phyloP scores from a whole-genome alignment of 2,329 filamentous ascomycete species.

The Juglanconis sp. region DNA sequence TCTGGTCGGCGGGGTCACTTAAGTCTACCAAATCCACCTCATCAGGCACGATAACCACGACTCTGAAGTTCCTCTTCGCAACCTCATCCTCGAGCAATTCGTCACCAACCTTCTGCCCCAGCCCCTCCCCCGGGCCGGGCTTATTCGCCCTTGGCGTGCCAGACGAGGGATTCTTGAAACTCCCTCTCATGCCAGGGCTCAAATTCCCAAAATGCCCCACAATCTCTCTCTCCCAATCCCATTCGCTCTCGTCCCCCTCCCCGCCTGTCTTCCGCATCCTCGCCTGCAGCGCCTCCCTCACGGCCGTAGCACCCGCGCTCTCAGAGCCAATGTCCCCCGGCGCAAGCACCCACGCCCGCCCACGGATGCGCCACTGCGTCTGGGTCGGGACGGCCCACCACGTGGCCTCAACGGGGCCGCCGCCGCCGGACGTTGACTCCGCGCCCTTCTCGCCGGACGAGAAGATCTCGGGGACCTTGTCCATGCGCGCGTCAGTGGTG shows the following conservation, averaged over 20 bases:
- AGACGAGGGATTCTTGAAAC: constrained; percentile 70
- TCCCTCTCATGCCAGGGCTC: constrained; percentile 73
- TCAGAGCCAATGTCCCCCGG: constrained; percentile 47
- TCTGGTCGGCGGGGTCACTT: constrained; percentile 59
- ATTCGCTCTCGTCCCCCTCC: constrained; percentile 42
- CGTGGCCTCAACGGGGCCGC: constrained; percentile 74
- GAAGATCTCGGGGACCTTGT: constrained; percentile 73
- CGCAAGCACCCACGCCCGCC: constrained; percentile 71
- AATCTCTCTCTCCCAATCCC: constrained; percentile 78
- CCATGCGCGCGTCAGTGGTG: constrained; percentile 86
- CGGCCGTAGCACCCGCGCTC: constrained; percentile 53
- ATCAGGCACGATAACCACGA: constrained; percentile 76
- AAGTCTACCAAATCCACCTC: constrained; percentile 75
- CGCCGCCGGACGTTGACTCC: constrained; percentile 50
- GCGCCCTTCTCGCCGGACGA: constrained; percentile 37
- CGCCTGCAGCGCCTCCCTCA: constrained; percentile 56
- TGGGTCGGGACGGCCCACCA: constrained; percentile 72
- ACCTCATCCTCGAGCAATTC: constrained; percentile 59
- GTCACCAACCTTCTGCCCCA: constrained; percentile 66
- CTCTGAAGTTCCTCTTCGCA: constrained; percentile 73
- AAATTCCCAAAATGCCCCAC: constrained; percentile 89
- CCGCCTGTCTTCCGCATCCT: constrained; percentile 58
- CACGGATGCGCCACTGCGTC: constrained; percentile 83
- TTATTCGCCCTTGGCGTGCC: constrained; percentile 57
- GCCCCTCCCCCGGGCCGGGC: constrained; percentile 38